Evolutionary conservation across 129 eudicot species (phyloP).

Genomic region (Chrysanthemum lavandulifolium): DNA sequence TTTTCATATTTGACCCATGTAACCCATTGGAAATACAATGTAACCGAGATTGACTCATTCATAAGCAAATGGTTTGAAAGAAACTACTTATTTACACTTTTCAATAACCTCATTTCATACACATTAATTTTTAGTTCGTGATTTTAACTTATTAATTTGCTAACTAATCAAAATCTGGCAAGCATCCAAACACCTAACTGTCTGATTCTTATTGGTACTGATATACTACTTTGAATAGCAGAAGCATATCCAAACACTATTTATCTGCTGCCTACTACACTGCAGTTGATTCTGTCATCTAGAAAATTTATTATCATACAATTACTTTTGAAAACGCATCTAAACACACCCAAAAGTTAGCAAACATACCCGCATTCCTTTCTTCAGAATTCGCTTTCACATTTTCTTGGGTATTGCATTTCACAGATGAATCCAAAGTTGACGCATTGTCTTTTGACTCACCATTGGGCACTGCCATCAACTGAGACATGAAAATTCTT

Average conservation of each 20-base stretch:
- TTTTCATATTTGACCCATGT: no score
- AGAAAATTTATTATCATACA: background rate
- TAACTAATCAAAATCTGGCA: background rate
- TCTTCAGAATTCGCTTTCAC: conserved; percentile 24
- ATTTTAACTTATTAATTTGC: background rate
- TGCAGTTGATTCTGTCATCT: background rate
- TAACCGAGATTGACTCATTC: no score
- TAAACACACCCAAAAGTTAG: background rate
- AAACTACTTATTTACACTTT: background rate
- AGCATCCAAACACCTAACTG: background rate
- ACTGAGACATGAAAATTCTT: conserved; percentile 61
- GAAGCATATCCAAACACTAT: background rate
- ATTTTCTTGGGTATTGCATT: conserved; percentile 13
- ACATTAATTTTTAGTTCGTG: background rate
- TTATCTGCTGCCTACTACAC: background rate
- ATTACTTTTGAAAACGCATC: background rate
- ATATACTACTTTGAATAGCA: background rate
- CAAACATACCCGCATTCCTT: conserved; percentile 31
- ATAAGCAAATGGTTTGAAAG: no score
- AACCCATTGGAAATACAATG: no score
- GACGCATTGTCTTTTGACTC: conserved; percentile 36
- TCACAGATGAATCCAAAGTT: conserved; percentile 25
- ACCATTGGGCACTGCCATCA: conserved; percentile 58
- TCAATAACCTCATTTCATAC: background rate
- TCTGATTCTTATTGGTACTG: background rate